Evolutionary conservation across 257 asterid species (phyloP).

Genomic region (Penstemon davidsonii): DNA sequence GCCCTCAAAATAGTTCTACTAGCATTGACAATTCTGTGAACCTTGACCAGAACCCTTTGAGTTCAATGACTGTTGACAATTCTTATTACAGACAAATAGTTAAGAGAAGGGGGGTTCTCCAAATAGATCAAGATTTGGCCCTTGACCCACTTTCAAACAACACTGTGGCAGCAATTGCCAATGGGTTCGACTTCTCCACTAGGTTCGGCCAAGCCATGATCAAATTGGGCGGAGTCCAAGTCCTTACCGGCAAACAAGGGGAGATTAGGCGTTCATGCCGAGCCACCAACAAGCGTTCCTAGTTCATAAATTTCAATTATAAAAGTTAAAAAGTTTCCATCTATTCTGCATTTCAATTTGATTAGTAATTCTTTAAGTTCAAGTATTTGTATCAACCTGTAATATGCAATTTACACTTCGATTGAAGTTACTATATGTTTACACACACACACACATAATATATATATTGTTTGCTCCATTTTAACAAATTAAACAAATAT

Average conservation of each 20-base stretch:
- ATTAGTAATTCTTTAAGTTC: no score
- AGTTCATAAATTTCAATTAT: no score
- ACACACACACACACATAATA: no score
- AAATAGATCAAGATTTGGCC: conserved; percentile 61
- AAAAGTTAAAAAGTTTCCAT: no score
- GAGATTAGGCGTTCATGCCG: conserved; percentile 49
- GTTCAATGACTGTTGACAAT: conserved; percentile 44
- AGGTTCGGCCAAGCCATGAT: conserved; percentile 63
- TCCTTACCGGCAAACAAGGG: conserved; percentile 48
- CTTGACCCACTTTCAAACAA: conserved; percentile 38
- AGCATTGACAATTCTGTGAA: conserved; percentile 31
- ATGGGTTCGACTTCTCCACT: conserved; percentile 30
- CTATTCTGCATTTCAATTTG: no score
- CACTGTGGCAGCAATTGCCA: conserved; percentile 38
- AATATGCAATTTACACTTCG: no score
- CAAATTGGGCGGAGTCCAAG: conserved; percentile 52
- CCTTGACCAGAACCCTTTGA: conserved; percentile 53
- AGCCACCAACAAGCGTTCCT: conserved; percentile 11
- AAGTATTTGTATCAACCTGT: no score
- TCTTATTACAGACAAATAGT: conserved; percentile 48
- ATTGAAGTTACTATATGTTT: no score
- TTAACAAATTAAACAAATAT: no score
- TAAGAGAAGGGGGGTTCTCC: conserved; percentile 47
- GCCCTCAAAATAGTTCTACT: conserved; percentile 35
- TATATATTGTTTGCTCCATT: no score